phyloP scores from a whole-genome alignment of 768 basidiomycete species.

The Hericium erinaceus region DNA sequence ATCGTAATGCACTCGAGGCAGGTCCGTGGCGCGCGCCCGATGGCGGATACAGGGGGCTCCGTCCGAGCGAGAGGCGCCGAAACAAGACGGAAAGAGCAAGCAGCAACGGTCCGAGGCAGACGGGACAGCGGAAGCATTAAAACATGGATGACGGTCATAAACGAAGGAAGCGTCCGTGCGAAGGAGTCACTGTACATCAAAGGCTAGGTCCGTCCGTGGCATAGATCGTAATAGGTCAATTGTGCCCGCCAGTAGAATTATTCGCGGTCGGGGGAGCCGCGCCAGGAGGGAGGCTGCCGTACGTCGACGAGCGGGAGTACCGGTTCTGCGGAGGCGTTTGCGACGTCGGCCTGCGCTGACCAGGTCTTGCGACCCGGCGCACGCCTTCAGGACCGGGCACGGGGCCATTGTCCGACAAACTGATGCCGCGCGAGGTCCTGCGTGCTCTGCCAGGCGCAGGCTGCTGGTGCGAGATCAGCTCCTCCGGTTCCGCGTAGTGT shows the following conservation, averaged over 20 bases:
- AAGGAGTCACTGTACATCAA: not conserved
- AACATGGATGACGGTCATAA: conserved; percentile 5
- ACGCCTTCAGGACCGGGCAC: conserved; percentile 74
- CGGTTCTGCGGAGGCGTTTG: conserved; percentile 51
- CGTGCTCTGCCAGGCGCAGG: conserved; percentile 5
- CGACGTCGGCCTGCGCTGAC: conserved; percentile 48
- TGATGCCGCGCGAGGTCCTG: conserved; percentile 48
- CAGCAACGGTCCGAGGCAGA: not conserved
- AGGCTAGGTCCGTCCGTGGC: not conserved
- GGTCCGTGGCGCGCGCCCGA: too few relatives aligned
- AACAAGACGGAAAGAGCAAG: not conserved
- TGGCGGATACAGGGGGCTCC: not conserved
- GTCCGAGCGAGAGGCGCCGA: not conserved
- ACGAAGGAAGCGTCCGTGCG: conserved; percentile 9
- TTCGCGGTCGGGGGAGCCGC: conserved; percentile 41
- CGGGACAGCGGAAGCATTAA: conserved; percentile 2
- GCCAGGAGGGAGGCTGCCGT: conserved; percentile 53
- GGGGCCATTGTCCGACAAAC: conserved; percentile 75
- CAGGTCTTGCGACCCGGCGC: conserved; percentile 62
- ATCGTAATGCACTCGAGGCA: not conserved
- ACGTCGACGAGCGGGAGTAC: conserved; percentile 50
- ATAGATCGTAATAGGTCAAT: not conserved
- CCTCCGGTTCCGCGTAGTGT: conserved; percentile 27
- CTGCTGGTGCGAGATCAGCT: conserved; percentile 14
- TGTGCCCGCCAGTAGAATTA: conserved; percentile 4